These are phyloP conservation scores for Calonectria multiphialidica DNA, from an alignment of 2,329 filamentous ascomycete species.

Conservation along the genomic window DNA sequence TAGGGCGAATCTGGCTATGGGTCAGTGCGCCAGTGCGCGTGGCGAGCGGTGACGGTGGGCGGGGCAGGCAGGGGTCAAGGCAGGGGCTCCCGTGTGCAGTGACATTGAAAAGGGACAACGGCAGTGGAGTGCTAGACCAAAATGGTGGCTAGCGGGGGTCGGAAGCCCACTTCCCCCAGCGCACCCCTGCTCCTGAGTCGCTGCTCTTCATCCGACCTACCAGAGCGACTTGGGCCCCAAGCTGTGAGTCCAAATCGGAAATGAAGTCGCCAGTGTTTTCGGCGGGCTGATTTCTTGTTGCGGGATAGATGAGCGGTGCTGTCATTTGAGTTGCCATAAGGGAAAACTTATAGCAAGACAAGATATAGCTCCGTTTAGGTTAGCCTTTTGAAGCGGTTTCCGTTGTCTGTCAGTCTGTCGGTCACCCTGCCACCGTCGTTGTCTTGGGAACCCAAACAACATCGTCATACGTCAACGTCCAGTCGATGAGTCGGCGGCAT, in stretches of 20 bases:
- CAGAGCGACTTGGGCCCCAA: conserved; percentile 1
- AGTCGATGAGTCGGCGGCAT: background rate
- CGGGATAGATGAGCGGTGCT: conserved; percentile 6
- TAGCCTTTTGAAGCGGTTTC: background rate
- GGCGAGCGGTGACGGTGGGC: conserved; percentile 16
- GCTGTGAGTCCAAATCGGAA: conserved; percentile 28
- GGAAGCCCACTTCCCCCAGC: conserved; percentile 5
- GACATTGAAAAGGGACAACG: conserved; percentile 24
- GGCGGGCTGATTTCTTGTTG: conserved; percentile 22
- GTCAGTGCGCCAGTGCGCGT: conserved; percentile 13
- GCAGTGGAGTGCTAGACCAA: conserved; percentile 12
- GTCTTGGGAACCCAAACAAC: background rate
- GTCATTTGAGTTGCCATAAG: background rate
- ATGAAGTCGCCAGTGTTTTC: conserved; percentile 25
- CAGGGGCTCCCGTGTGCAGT: conserved; percentile 24
- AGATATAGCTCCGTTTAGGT: conserved; percentile 16
- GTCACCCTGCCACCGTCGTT: background rate
- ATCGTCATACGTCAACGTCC: background rate
- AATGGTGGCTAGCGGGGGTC: conserved; percentile 22
- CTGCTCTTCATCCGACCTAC: conserved; percentile 24
- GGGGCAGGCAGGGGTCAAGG: conserved; percentile 10
- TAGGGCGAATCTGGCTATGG: conserved; percentile 13
- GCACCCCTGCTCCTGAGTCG: conserved; percentile 11
- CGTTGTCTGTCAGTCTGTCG: background rate
- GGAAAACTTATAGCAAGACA: background rate